Conservation (phyloP, 2,329 filamentous ascomycete species). For the Clarireedia hainanense region DNA sequence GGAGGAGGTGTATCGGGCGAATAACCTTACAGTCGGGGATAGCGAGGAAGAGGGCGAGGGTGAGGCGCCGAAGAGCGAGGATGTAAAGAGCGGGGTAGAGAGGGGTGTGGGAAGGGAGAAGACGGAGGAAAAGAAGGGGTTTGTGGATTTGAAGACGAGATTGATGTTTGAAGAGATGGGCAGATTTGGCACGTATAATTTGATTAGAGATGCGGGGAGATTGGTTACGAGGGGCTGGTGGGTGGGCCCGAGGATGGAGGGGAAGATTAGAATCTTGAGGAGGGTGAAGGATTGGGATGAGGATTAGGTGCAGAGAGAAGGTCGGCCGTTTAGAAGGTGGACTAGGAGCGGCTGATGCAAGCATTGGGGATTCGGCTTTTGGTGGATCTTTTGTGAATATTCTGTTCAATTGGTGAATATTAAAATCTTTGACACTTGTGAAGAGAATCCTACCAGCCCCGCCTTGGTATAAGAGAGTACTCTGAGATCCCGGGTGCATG, state of each 20-base stretch:
- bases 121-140: slow-evolving; percentile 27
- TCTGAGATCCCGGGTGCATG: too few species aligned
- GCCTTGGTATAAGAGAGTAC: too few species aligned
- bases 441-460: too few species aligned
- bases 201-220: slow-evolving; percentile 33
- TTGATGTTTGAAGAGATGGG: slow-evolving; percentile 22
- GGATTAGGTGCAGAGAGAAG: neutral
- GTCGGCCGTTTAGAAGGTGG: neutral
- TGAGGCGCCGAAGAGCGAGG: slow-evolving; percentile 10
- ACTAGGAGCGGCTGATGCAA: neutral
- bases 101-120: slow-evolving; percentile 27
- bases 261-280: slow-evolving; percentile 28
- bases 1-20: slow-evolving; percentile 20
- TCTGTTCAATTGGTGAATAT: too few species aligned
- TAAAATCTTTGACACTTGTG: too few species aligned
- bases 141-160: slow-evolving; percentile 19
- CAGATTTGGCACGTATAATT: slow-evolving; percentile 21
- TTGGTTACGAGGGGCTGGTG: slow-evolving; percentile 52
- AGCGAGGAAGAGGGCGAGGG: slow-evolving; percentile 3
- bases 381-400: too few species aligned
- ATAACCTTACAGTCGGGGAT: slow-evolving; percentile 15
- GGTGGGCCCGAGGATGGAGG: slow-evolving; percentile 54
- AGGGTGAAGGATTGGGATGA: slow-evolving; percentile 16
- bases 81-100: slow-evolving; percentile 21
- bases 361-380: too few species aligned